Conservation (phyloP, 2,329 filamentous ascomycete species). For the Dryadomyces sulphureus region DNA sequence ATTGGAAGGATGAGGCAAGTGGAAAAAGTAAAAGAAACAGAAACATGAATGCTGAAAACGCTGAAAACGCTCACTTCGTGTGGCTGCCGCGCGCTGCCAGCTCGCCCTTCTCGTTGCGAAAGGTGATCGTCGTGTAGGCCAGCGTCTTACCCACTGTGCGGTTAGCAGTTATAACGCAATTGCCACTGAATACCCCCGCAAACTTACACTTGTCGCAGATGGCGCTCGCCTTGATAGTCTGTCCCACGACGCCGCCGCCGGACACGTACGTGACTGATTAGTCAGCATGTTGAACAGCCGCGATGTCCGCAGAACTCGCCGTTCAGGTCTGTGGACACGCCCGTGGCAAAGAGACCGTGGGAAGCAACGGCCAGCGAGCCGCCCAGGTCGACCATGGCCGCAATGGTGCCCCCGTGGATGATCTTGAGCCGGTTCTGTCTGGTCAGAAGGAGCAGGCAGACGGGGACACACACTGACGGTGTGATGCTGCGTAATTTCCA, state of each 20-base stretch:
- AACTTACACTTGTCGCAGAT: slow-evolving; percentile 45
- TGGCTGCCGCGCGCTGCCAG: slow-evolving; percentile 48
- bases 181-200: not conserved
- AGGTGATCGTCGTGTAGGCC: slow-evolving; percentile 45
- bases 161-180: not conserved
- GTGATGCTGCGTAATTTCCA: slow-evolving; percentile 60
- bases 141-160: slow-evolving; percentile 44
- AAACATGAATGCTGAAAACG: not conserved
- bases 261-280: slow-evolving; percentile 45
- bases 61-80: slow-evolving; percentile 45
- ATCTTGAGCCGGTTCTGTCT: slow-evolving; percentile 61
- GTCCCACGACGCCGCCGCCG: slow-evolving; percentile 40
- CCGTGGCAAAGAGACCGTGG: slow-evolving; percentile 45
- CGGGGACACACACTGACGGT: slow-evolving; percentile 49
- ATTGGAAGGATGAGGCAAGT: slow-evolving; percentile 10
- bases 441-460: no score
- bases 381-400: slow-evolving; percentile 56
- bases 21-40: not conserved
- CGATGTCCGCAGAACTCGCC: slow-evolving; percentile 20
- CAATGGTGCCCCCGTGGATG: slow-evolving; percentile 65
- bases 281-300: not conserved
- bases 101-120: slow-evolving; percentile 43
- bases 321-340: slow-evolving; percentile 51
- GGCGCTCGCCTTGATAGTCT: slow-evolving; percentile 40
- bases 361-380: slow-evolving; percentile 52